A percentile compares a stretch with the other conserved stretches of the same genome.
phyloP scores from a whole-genome alignment of 768 basidiomycete species.

The Cantharellus cinnabarinus region DNA sequence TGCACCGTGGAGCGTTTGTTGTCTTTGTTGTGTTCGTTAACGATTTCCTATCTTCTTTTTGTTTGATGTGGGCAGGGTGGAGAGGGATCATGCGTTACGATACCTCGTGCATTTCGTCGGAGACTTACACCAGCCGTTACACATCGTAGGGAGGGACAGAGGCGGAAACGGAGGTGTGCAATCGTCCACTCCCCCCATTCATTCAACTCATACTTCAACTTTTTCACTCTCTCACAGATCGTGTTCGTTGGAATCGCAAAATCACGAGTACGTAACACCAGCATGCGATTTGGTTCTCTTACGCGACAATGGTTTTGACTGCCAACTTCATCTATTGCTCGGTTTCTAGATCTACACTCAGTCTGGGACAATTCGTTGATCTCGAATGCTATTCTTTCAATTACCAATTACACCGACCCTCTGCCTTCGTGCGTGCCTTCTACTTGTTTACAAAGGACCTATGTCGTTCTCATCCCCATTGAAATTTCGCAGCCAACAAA shows the following conservation, averaged over 20 bases:
- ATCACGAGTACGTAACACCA: constrained; percentile 35
- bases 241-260: constrained; percentile 52
- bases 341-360: constrained; percentile 48
- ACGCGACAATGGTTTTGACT: too few species aligned
- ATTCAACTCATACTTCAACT: constrained; percentile 5
- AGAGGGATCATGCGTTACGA: constrained; percentile 62
- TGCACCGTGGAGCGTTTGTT: not conserved
- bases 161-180: constrained; percentile 58
- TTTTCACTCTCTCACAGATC: constrained; percentile 17
- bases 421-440: constrained; percentile 31
- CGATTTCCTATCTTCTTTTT: constrained; percentile 6
- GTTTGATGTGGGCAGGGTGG: constrained; percentile 10
- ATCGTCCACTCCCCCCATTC: not conserved
- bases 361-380: constrained; percentile 75
- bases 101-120: constrained; percentile 89
- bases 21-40: constrained; percentile 23
- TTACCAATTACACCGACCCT: constrained; percentile 63
- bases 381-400: constrained; percentile 56
- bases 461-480: not conserved
- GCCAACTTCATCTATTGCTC: not conserved
- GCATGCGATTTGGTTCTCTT: not conserved
- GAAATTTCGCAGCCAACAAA: constrained; percentile 18
- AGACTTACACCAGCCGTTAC: constrained; percentile 85
- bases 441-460: not conserved
- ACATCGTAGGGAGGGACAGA: constrained; percentile 68